These are phyloP conservation scores for Beauveria rudraprayagi DNA, from an alignment of 2,329 filamentous ascomycete genomes.

Conservation along the genomic window DNA sequence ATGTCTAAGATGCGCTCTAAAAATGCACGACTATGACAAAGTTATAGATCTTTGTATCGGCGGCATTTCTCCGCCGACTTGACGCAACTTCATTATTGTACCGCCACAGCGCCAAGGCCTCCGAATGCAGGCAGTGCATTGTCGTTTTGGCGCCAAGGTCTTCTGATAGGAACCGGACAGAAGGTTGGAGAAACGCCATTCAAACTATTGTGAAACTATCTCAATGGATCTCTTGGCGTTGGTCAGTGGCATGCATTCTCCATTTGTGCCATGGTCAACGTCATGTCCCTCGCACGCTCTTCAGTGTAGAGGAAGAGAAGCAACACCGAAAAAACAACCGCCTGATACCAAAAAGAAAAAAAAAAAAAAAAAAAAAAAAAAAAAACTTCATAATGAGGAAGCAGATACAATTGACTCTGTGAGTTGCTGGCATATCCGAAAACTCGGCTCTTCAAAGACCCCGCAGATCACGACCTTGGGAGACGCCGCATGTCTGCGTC, in stretches of 20 bases:
- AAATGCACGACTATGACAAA: not conserved
- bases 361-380: too few relatives aligned
- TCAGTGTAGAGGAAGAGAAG: not conserved
- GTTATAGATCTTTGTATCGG: not conserved
- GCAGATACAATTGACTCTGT: too few relatives aligned
- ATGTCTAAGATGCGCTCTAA: not conserved
- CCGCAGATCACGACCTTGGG: not conserved
- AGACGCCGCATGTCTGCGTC: not conserved
- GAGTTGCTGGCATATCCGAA: too few relatives aligned
- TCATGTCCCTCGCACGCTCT: not conserved
- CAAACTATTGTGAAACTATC: not conserved
- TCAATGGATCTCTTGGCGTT: not conserved
- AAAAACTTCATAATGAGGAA: too few relatives aligned
- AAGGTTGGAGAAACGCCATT: not conserved
- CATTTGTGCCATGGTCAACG: not conserved
- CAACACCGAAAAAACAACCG: not conserved
- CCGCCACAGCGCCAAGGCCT: not conserved
- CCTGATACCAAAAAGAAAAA: too few relatives aligned
- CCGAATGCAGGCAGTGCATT: not conserved
- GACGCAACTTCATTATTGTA: not conserved
- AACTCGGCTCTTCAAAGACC: not conserved
- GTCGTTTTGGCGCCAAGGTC: not conserved
- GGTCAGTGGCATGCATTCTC: not conserved
- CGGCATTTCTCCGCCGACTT: not conserved
- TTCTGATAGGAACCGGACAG: not conserved